Evolutionary conservation across 495 filamentous ascomycete species (phyloP), one percentile per base, ranked within the genome.

Genomic region (Beverwykella pulmonaria): DNA sequence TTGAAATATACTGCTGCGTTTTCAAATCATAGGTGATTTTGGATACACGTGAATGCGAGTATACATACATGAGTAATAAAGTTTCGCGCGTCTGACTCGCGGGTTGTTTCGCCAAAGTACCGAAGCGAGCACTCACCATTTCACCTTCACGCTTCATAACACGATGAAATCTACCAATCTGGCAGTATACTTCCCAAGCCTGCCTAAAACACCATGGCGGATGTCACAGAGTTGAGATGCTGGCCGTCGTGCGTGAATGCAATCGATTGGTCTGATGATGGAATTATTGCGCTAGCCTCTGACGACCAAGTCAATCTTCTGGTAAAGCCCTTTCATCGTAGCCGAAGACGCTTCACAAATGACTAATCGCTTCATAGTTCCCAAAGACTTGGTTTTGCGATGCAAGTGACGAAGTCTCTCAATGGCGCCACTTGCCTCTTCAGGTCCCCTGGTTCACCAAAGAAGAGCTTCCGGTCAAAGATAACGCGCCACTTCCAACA

Each of bases 231-330:
- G 41, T 71, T 82, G n/a, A 69, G 69, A 48, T 71, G 75, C 63
- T 77, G 79, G 71, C 80, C 77, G 23, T 76, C 72, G 17, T 61
- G 68, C 27, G 39, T 44, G n/a, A 74, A 84, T 65, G 84, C 83
- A 55, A 75, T 89, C 14, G 76, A 80, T 49, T 90, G 87, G 86
- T 89, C 87, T 0, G 69, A 78, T 32, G 86, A 88, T 72, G 84
- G 85, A 30, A 82, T 87, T 56, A 75, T 90, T 19, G 86, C 87
- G 6, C 68, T 89, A 52, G 83, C 82, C 8, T 82, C 82, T 7
- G 82, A 83, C 22, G 86, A 88, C 66, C 73, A 82, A 65, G 82
- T 88, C 29, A 76, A 86, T 25, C 77, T 89, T 39, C 71, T 88
- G 58, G 82, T 85, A 59, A 30, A 77, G 71, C 7, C 44, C 15